A percentile compares a stretch with the other conserved stretches of the same genome.
Conservation (phyloP, 441 rosid species). For the Mallotus repandus region DNA sequence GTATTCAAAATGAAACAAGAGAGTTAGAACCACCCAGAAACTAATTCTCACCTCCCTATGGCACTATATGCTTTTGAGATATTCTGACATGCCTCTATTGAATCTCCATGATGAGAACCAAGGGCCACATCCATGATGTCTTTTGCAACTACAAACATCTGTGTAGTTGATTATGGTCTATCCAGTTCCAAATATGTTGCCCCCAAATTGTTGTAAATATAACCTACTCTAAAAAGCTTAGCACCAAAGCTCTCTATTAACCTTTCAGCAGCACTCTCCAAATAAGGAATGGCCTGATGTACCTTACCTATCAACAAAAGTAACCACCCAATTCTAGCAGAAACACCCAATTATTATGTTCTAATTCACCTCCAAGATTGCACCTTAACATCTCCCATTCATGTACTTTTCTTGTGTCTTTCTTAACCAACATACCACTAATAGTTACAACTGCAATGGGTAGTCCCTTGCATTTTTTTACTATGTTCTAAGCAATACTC, state of each 20-base stretch:
- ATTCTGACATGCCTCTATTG: conserved; percentile 87
- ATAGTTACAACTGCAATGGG: conserved; percentile 49
- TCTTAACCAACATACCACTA: conserved; percentile 39
- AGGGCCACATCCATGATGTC: conserved; percentile 90
- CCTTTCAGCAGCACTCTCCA: conserved; percentile 86
- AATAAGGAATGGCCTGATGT: conserved; percentile 74
- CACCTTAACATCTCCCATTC: conserved; percentile 29
- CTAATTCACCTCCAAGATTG: conserved; percentile 27
- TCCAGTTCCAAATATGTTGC: conserved; percentile 90
- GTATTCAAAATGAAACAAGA: conserved; percentile 6
- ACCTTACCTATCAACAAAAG: conserved; percentile 78
- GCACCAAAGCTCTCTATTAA: conserved; percentile 86
- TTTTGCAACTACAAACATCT: conserved; percentile 90
- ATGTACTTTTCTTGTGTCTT: conserved; percentile 23
- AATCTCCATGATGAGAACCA: conserved; percentile 86
- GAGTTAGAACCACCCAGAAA: background rate
- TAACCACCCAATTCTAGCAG: conserved; percentile 92
- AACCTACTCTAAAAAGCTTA: conserved; percentile 89
- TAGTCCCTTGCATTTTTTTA: conserved; percentile 36
- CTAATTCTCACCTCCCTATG: conserved; percentile 65
- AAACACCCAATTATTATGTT: conserved; percentile 39
- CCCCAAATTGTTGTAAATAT: conserved; percentile 88
- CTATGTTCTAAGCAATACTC: conserved; percentile 30
- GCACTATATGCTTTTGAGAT: conserved; percentile 80
- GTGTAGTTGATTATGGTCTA: conserved; percentile 90